Evolutionary conservation across 1,284 basidiomycete genomes (phyloP).

Genomic region (Xerocomus cyaneibrunnescens): DNA sequence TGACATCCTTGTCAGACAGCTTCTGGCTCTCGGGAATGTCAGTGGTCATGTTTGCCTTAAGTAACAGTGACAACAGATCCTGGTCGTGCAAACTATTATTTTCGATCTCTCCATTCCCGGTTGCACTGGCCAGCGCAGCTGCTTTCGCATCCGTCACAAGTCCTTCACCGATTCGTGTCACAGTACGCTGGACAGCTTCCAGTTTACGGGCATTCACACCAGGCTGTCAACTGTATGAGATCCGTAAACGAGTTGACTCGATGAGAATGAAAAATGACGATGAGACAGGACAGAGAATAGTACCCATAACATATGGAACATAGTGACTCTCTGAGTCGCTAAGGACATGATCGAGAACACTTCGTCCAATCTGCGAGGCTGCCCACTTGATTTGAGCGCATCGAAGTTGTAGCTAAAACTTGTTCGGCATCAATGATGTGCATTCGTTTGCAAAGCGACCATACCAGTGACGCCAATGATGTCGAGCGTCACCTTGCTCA

Average conservation of each 20-base stretch:
- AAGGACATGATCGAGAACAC: slow-evolving; percentile 48
- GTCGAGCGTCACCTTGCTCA: slow-evolving; percentile 61
- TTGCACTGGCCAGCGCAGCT: slow-evolving; percentile 25
- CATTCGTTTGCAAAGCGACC: background rate
- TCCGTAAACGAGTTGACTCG: too few species aligned
- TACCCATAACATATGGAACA: slow-evolving; percentile 37
- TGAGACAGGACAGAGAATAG: slow-evolving; percentile 39
- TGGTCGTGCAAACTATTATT: slow-evolving; percentile 35
- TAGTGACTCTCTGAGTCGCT: slow-evolving; percentile 19
- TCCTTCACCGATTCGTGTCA: slow-evolving; percentile 41
- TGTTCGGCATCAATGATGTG: slow-evolving; percentile 16
- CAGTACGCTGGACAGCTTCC: slow-evolving; percentile 19
- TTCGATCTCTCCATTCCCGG: slow-evolving; percentile 20
- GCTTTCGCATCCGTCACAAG: slow-evolving; percentile 48
- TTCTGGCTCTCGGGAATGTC: slow-evolving; percentile 56
- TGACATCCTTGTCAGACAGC: slow-evolving; percentile 73
- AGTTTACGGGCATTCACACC: slow-evolving; percentile 1
- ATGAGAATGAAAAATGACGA: slow-evolving; percentile 21
- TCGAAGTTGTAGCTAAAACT: slow-evolving; percentile 71
- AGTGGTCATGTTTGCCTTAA: slow-evolving; percentile 63
- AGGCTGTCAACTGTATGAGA: slow-evolving; percentile 13
- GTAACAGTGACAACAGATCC: slow-evolving; percentile 55
- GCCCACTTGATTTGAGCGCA: slow-evolving; percentile 38
- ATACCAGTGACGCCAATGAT: slow-evolving; percentile 66
- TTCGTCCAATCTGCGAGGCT: slow-evolving; percentile 47